Evolutionary conservation across 1,139 yeast genomes (phyloP), one percentile per base, ranked within the genome.

Genomic region (Blastobotrys persicus): DNA sequence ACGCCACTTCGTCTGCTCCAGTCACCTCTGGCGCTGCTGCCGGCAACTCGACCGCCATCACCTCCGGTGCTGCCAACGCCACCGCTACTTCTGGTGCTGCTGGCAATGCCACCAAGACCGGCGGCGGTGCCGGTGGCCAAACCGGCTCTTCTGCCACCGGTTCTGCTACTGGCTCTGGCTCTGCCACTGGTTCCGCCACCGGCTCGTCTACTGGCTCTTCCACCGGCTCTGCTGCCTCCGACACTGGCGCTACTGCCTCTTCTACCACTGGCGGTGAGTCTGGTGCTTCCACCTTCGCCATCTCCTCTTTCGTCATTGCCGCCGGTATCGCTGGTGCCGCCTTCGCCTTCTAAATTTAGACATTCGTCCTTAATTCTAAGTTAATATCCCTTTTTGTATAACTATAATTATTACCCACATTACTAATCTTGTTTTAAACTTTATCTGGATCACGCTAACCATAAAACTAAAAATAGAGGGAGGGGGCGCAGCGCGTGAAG

Each of bases 251-350:
- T 43, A 48, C 49, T 19, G 44, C 52, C 42, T 35, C 53, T 14
- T 23, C 45, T 45, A 39, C 51, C 16, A 20, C 55, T 20, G 40
- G 49, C 31, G 40, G 38, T 19, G 40, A 33, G 31, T 48, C 40
- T 44, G 56, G 50, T 31, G 59, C 59, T 35, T 51, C 54, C 52
- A 52, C 48, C 41, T 53, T 49, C 35, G 46, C 51, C 33, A 35
- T 51, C 38, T 53, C 50, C 49, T 37, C 56, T 38, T 42, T 47
- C 35, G 57, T 52, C 33, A 51, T 60, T 42, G 57, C 55, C 39
- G 65, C 56, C 44, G 64, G 58, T 32, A 41, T 60, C 23, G 65
- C 55, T 26, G 59, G 57, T 31, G 58, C 55, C 23, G 55, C 54
- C 26, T 45, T 57, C 47, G 62, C 63, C 39, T 52, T 61, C 31